Conservation (phyloP, 164 flowering plant species). For the Malania oleifera region DNA sequence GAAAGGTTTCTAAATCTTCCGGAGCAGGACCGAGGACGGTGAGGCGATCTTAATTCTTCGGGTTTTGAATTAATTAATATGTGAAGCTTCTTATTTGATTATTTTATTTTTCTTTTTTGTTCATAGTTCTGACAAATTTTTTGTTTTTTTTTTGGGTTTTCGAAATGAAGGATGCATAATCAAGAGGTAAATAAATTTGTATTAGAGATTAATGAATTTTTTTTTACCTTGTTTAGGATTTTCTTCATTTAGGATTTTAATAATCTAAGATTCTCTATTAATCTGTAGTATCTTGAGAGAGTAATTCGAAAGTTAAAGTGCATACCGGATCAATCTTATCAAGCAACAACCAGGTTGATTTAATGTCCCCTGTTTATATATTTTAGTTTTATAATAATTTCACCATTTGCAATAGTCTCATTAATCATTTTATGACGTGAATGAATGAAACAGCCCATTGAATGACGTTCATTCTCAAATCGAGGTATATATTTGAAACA, state of each 20-base stretch:
- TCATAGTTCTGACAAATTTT: constrained; percentile 4
- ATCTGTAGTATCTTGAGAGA: constrained; percentile 28
- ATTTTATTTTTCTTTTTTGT: background rate
- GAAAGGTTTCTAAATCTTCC: constrained; percentile 32
- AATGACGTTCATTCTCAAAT: constrained; percentile 29
- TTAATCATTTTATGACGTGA: background rate
- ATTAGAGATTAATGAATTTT: background rate
- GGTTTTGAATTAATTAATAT: background rate
- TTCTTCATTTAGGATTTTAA: background rate
- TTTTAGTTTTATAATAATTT: background rate
- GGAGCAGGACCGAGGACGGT: constrained; percentile 36
- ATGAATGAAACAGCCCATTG: constrained; percentile 20
- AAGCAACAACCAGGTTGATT: constrained; percentile 24
- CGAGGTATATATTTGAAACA: constrained; percentile 29
- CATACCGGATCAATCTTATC: constrained; percentile 18
- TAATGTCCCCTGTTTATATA: background rate
- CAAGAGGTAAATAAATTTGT: constrained; percentile 32
- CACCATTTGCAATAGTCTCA: background rate
- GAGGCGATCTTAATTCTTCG: background rate
- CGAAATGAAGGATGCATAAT: constrained; percentile 36
- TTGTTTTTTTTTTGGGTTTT: no score
- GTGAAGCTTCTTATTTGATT: no score
- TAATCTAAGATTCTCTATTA: background rate
- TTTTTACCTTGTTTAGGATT: background rate
- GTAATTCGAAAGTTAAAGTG: constrained; percentile 26